These are phyloP conservation scores for Fusarium duplospermum DNA, from an alignment of 2,329 filamentous ascomycete genomes.

Conservation along the genomic window DNA sequence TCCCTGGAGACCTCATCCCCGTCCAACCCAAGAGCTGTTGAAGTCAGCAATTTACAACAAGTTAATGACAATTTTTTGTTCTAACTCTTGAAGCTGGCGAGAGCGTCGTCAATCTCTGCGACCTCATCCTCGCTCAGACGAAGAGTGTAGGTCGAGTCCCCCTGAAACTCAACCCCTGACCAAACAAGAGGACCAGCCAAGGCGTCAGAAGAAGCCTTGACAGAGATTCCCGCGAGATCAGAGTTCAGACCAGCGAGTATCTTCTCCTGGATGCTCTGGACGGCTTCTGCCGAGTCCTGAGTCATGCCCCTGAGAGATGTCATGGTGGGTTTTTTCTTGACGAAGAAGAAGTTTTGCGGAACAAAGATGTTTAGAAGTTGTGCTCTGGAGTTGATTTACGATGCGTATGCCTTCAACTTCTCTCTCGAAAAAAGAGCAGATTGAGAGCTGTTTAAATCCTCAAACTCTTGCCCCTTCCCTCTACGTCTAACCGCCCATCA, in stretches of 20 bases:
- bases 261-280: conserved; percentile 9
- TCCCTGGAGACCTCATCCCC: conserved; percentile 37
- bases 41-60: conserved; percentile 24
- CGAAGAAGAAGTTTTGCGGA: neutral
- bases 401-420: conserved; percentile 6
- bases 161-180: conserved; percentile 38
- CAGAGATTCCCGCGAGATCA: conserved; percentile 14
- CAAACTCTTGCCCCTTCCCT: conserved; percentile 5
- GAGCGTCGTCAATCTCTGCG: conserved; percentile 38
- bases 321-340: conserved; percentile 4
- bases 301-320: conserved; percentile 16
- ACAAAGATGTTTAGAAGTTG: neutral
- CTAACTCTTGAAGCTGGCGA: conserved; percentile 46
- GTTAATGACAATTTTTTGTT: neutral
- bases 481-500: conserved; percentile 1
- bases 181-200: conserved; percentile 40
- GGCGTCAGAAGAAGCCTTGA: conserved; percentile 14
- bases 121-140: conserved; percentile 31
- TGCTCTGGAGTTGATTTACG: neutral
- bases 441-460: conserved; percentile 24
- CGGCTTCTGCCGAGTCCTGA: conserved; percentile 13
- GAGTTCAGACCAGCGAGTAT: conserved; percentile 17
- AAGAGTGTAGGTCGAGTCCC: conserved; percentile 26
- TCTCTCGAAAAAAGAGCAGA: neutral
- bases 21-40: conserved; percentile 32